These are phyloP conservation scores for Polygonum maritimum DNA, from an alignment of 148 eudicot species.

Conservation along the genomic window DNA sequence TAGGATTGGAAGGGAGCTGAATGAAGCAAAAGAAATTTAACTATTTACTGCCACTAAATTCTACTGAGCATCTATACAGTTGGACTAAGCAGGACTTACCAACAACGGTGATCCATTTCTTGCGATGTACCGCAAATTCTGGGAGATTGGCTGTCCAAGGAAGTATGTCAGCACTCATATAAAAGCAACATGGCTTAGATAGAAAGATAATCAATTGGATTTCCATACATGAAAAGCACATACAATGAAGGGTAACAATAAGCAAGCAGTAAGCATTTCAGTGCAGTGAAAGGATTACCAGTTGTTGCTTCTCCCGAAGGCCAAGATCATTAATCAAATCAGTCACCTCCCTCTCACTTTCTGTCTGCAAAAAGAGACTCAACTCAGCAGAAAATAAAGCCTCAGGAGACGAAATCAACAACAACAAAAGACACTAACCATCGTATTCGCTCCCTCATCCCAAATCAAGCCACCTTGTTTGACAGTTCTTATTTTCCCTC, in stretches of 20 bases:
- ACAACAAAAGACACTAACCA: conserved; percentile 34
- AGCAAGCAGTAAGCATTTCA: neutral
- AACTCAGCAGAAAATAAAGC: neutral
- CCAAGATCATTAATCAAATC: conserved; percentile 74
- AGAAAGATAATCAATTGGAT: neutral
- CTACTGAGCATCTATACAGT: neutral
- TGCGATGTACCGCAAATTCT: conserved; percentile 77
- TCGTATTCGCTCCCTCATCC: conserved; percentile 99
- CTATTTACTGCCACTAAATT: neutral
- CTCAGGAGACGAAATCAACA: neutral
- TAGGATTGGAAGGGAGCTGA: conserved; percentile 83
- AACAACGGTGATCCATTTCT: conserved; percentile 69
- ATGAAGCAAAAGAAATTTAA: conserved; percentile 10
- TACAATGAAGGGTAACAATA: neutral
- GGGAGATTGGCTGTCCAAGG: conserved; percentile 71
- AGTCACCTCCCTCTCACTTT: conserved; percentile 66
- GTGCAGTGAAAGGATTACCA: conserved; percentile 35
- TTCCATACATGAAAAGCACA: neutral
- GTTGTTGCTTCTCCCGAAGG: conserved; percentile 76
- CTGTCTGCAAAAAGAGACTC: conserved; percentile 46
- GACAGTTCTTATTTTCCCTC: conserved; percentile 77
- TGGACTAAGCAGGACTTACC: conserved; percentile 30
- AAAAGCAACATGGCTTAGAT: neutral
- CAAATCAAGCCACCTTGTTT: conserved; percentile 67
- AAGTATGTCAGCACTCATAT: neutral